phyloP scores from a whole-genome alignment of 805 yeast genomes.

The Kodamaea kaohsiungensis region DNA sequence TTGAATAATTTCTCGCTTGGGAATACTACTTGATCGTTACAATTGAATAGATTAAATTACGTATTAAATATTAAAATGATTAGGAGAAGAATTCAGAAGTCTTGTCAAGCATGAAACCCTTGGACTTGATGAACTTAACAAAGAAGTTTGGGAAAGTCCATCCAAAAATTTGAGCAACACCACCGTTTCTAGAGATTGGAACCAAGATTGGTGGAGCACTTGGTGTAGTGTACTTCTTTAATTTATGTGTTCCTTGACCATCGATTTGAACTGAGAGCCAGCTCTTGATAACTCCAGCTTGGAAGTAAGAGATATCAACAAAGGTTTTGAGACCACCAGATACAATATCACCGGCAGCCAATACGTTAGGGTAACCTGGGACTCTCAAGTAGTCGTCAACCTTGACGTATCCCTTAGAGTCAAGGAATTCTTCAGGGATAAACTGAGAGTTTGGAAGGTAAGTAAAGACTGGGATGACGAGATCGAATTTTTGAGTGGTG shows the following conservation, averaged over 20 bases:
- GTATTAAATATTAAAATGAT: not conserved
- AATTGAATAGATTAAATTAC: not conserved
- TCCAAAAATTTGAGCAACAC: slow-evolving; percentile 35
- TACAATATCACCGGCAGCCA: slow-evolving; percentile 39
- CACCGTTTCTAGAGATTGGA: slow-evolving; percentile 38
- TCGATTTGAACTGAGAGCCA: slow-evolving; percentile 17
- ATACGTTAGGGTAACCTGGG: slow-evolving; percentile 24
- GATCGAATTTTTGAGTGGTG: slow-evolving; percentile 22
- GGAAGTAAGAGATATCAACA: slow-evolving; percentile 28
- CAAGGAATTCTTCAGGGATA: slow-evolving; percentile 23
- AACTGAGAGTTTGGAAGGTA: slow-evolving; percentile 35
- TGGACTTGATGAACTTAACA: slow-evolving; percentile 27
- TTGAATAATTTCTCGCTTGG: too few species aligned
- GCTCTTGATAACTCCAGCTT: slow-evolving; percentile 16
- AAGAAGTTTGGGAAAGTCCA: slow-evolving; percentile 29
- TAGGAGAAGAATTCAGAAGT: slow-evolving; percentile 13
- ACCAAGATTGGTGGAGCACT: slow-evolving; percentile 19
- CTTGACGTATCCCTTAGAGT: slow-evolving; percentile 28
- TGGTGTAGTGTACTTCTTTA: slow-evolving; percentile 15
- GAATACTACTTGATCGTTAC: too few species aligned
- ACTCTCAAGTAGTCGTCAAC: slow-evolving; percentile 29
- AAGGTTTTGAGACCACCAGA: slow-evolving; percentile 22
- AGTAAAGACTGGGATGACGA: slow-evolving; percentile 28
- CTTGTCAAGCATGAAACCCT: slow-evolving; percentile 26
- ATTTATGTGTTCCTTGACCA: slow-evolving; percentile 9